Percentiles rank a stretch among this genome's conserved stretches.
Conservation (phyloP, 768 basidiomycete species). For the Epithele typhae region DNA sequence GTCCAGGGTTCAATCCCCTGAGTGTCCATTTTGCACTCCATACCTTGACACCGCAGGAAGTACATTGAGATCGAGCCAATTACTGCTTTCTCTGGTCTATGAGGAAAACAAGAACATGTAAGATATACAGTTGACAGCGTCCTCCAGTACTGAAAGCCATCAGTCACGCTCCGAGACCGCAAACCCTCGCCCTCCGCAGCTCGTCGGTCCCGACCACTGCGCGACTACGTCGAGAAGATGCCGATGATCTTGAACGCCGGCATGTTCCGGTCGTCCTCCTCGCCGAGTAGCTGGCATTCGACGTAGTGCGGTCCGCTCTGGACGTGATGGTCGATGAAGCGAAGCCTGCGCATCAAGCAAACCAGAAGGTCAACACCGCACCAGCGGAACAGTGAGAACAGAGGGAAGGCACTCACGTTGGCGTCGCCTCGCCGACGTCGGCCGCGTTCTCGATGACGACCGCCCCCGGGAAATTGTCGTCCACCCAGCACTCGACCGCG, state of each 20-base stretch:
- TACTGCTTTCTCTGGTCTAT: no score
- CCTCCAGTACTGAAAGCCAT: no score
- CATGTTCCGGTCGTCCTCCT: conserved; percentile 71
- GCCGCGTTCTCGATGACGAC: conserved; percentile 75
- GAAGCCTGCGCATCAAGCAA: conserved; percentile 60
- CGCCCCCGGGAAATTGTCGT: conserved; percentile 85
- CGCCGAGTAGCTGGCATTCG: conserved; percentile 84
- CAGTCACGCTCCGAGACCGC: no score
- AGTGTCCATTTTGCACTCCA: conserved; percentile 28
- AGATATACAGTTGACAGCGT: no score
- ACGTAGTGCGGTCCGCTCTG: conserved; percentile 88
- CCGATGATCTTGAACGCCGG: conserved; percentile 89
- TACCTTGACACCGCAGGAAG: no score
- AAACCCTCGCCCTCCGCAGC: no score
- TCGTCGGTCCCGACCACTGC: no score
- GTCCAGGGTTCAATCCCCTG: conserved; percentile 30
- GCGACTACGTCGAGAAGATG: conserved; percentile 66
- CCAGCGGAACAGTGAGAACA: background rate
- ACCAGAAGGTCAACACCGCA: no score
- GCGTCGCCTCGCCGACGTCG: conserved; percentile 53
- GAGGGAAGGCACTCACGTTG: conserved; percentile 49
- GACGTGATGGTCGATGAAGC: conserved; percentile 84
- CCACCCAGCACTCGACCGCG: conserved; percentile 92
- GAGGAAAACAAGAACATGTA: no score
- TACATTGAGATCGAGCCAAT: no score